A percentile compares a stretch with the other conserved stretches of the same genome.
Conservation (phyloP, 192 early-diverging fungal genomes). For the Backusella parvicylindrica region DNA sequence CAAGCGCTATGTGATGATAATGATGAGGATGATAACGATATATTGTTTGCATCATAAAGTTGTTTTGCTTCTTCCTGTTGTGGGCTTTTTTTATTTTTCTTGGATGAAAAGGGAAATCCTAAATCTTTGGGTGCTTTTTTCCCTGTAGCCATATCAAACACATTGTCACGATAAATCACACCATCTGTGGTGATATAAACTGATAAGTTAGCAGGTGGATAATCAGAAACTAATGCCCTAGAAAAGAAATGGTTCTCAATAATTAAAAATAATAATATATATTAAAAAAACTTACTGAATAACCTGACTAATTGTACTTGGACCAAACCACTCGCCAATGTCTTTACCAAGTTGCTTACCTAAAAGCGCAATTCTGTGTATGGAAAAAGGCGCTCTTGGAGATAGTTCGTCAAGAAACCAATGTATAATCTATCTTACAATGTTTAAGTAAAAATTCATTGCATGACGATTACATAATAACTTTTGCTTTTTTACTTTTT, state of each 20-base stretch:
- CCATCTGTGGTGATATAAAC: slow-evolving; percentile 83
- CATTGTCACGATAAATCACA: slow-evolving; percentile 72
- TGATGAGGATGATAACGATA: not conserved
- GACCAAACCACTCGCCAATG: slow-evolving; percentile 98
- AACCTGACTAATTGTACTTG: slow-evolving; percentile 79
- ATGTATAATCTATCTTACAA: slow-evolving; percentile 29
- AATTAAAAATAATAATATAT: slow-evolving; percentile 16
- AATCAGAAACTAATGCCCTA: slow-evolving; percentile 59
- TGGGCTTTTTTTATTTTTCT: slow-evolving; percentile 9
- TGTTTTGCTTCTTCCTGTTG: slow-evolving; percentile 31
- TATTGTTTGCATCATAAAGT: slow-evolving; percentile 18
- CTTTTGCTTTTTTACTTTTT: slow-evolving; percentile 24
- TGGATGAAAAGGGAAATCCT: slow-evolving; percentile 20
- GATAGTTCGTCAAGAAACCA: slow-evolving; percentile 83
- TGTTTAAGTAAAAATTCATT: too few species aligned
- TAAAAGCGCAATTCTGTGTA: slow-evolving; percentile 83
- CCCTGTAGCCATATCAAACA: slow-evolving; percentile 47
- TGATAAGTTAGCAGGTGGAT: slow-evolving; percentile 52
- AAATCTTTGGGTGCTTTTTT: slow-evolving; percentile 22
- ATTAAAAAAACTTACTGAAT: slow-evolving; percentile 53
- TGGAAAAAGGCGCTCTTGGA: slow-evolving; percentile 73
- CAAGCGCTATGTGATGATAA: slow-evolving; percentile 31
- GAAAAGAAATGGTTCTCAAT: not conserved
- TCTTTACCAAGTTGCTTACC: slow-evolving; percentile 84
- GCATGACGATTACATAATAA: too few species aligned